Base-by-base conservation (phyloP, 2,329 filamentous ascomycete species). In the Orbilia brochopaga region DNA sequence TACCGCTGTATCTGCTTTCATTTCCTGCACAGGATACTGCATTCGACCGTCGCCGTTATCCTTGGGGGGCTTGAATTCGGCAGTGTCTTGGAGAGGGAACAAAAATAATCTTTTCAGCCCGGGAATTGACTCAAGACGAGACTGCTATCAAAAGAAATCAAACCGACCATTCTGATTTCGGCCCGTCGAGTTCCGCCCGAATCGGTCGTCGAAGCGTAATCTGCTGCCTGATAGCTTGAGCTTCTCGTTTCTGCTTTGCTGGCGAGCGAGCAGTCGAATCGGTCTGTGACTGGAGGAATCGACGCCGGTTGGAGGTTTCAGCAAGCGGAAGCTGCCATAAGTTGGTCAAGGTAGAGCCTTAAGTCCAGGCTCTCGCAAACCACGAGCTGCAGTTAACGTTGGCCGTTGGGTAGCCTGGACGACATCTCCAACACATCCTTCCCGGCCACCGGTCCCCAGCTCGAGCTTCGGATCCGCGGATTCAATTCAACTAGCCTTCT, bases 11-110 rank as follows among this genome's bases (percentile, higher is more conserved):
- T 42, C 37, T 5, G 37, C 11, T 42, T 42, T 17, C 37, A 69
- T 69, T 53, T 44, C 42, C 65, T 48, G 59, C 65, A 70, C 62
- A 59, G 62, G 23, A 70, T 64, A 59, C 59, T 70, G 27, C 52
- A 59, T 70, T 63, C 59, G 59, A 70, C 46, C 51, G 21, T 70
- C 66, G 54, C 66, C 66, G 66, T 64, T 59, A 70, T 59, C 40
- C 48, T 63, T 59, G 23, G 53, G 52, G 10, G 35, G 30, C 57
- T n/a, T n/a, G n/a, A n/a, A n/a, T n/a, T 32, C 27, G 8, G 27
- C 35, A 57, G 30, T 69, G 48, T 46, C 21, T 44, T 42, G 23
- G 55, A 63, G 51, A 51, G 40, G 57, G 37, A 60, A 42, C 50
- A 42, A 42, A 37, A 42, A 42, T 42, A 42, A 42, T 42, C 37